Conservation (phyloP, 2,329 filamentous ascomycete genomes). For the Colletotrichum horii region DNA sequence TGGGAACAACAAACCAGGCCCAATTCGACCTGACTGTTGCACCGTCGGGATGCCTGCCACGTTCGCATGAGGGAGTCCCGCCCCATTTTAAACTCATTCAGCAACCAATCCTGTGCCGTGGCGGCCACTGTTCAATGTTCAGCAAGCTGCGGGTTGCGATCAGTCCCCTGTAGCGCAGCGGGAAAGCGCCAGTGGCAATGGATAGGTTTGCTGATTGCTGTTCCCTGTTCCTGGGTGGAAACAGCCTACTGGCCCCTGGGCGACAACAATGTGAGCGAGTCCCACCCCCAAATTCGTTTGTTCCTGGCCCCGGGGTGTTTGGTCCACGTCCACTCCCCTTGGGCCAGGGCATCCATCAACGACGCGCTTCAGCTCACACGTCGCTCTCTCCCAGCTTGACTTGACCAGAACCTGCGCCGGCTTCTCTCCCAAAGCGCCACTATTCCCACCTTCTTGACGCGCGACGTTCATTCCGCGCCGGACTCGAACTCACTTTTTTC, state of each 20-base stretch:
- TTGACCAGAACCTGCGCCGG: background rate
- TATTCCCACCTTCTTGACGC: background rate
- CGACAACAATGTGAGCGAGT: background rate
- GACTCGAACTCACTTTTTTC: background rate
- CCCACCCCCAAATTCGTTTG: constrained; percentile 6
- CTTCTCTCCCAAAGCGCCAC: background rate
- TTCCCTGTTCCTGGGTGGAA: background rate
- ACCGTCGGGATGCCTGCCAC: background rate
- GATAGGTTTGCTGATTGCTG: background rate
- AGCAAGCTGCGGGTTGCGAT: background rate
- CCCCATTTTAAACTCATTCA: background rate
- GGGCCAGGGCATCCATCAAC: background rate
- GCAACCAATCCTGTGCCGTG: background rate
- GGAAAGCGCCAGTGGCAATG: background rate
- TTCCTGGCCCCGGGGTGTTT: background rate
- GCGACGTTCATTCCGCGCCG: background rate
- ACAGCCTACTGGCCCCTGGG: background rate
- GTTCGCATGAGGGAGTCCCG: background rate
- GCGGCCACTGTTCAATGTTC: background rate
- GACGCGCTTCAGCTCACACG: constrained; percentile 12
- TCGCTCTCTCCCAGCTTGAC: background rate
- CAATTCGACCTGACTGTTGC: background rate
- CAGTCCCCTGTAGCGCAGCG: background rate
- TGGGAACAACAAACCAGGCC: background rate
- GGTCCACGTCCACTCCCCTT: background rate